These are phyloP conservation scores for Nicotiana tomentosiformis DNA, from an alignment of 257 asterid genomes.

Conservation along the genomic window DNA sequence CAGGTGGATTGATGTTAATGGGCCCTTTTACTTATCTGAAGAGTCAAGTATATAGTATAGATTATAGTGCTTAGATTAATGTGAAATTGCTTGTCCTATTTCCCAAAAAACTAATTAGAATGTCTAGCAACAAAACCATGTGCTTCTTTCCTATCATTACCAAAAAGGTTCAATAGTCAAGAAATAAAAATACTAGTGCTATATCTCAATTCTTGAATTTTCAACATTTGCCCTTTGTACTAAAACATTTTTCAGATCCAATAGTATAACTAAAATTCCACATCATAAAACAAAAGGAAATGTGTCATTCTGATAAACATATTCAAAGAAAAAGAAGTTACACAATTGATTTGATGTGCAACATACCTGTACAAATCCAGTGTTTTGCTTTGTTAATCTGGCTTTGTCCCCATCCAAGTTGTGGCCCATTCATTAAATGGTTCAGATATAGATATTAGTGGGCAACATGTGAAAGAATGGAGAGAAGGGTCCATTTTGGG, in stretches of 20 bases:
- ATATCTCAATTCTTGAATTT: not conserved
- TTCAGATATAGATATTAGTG: slow-evolving; percentile 58
- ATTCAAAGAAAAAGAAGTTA: not conserved
- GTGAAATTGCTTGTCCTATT: slow-evolving; percentile 17
- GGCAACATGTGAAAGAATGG: slow-evolving; percentile 73
- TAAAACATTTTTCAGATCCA: not conserved
- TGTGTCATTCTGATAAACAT: not conserved
- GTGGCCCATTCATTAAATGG: slow-evolving; percentile 29
- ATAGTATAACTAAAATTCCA: not conserved
- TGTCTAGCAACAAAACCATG: slow-evolving; percentile 10
- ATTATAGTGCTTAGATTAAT: slow-evolving; percentile 16
- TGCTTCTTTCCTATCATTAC: slow-evolving; percentile 8
- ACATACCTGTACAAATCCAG: not conserved
- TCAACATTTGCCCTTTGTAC: not conserved
- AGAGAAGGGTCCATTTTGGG: slow-evolving; percentile 41
- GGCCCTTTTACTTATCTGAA: slow-evolving; percentile 13
- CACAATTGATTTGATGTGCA: not conserved
- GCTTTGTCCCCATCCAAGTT: not conserved
- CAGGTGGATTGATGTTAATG: slow-evolving; percentile 28
- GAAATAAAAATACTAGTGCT: not conserved
- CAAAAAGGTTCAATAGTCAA: slow-evolving; percentile 3
- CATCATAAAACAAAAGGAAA: not conserved
- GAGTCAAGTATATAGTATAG: not conserved
- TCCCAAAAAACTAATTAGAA: not conserved
- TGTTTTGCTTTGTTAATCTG: not conserved